These are phyloP conservation scores for Pseudogymnoascus sp. DNA, from an alignment of 2,329 filamentous ascomycete genomes.

Conservation along the genomic window DNA sequence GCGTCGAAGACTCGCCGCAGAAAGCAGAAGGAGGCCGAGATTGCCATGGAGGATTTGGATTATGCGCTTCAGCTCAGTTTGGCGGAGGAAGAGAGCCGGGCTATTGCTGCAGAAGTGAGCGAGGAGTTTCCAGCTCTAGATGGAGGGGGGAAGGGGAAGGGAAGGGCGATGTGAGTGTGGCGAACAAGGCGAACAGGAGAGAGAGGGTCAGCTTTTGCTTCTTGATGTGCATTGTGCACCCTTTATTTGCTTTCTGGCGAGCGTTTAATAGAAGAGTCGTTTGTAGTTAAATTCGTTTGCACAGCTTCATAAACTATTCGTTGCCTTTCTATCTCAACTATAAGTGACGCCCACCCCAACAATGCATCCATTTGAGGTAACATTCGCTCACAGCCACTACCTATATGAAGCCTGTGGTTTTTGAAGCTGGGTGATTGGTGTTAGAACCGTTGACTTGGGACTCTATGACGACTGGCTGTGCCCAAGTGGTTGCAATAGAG, in stretches of 20 bases:
- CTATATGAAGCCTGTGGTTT: neutral
- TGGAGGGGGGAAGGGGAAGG: conserved; percentile 33
- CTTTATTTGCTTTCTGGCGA: neutral
- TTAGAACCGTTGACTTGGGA: no score
- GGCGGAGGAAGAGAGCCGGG: conserved; percentile 41
- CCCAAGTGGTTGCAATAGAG: neutral
- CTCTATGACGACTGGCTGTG: neutral
- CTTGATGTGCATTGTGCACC: neutral
- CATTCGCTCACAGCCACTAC: neutral
- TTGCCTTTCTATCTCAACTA: neutral
- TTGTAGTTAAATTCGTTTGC: neutral
- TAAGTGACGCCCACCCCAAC: neutral
- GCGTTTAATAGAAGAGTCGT: neutral
- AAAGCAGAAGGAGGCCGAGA: conserved; percentile 21
- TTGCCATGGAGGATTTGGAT: conserved; percentile 47
- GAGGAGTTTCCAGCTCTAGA: conserved; percentile 38
- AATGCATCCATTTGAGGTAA: neutral
- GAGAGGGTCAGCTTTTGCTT: neutral
- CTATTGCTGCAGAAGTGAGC: conserved; percentile 18
- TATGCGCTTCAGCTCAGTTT: conserved; percentile 54
- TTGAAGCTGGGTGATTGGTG: neutral
- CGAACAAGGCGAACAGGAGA: neutral
- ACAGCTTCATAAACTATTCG: no score
- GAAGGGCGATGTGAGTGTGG: conserved; percentile 26
- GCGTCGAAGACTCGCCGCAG: conserved; percentile 16